phyloP scores from a whole-genome alignment of 345 rosid genomes.

The Heritiera fomes region DNA sequence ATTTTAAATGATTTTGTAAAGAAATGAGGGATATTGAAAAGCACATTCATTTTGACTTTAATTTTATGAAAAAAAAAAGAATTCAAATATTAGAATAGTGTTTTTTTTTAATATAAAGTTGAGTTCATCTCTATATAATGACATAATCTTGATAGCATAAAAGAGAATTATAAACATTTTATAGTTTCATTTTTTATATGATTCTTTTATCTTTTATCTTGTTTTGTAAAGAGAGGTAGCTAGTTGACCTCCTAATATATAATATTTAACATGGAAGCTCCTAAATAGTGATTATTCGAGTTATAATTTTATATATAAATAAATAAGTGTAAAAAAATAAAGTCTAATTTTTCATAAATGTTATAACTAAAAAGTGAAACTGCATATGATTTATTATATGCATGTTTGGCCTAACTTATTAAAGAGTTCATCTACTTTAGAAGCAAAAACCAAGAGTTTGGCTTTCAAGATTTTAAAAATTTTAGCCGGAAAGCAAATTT shows the following conservation, averaged over 20 bases:
- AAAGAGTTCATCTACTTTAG: no score
- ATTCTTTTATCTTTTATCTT: neutral
- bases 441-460: no score
- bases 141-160: no score
- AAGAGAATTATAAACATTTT: no score
- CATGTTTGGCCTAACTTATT: no score
- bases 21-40: constrained; percentile 1
- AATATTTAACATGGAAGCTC: no score
- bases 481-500: no score
- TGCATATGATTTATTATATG: neutral
- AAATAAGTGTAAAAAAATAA: neutral
- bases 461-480: no score
- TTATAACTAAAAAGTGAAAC: no score
- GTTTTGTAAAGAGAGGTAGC: no score
- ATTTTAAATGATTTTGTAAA: neutral
- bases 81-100: no score
- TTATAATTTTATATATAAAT: neutral
- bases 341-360: neutral
- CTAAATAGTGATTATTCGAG: neutral
- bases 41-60: constrained; percentile 9
- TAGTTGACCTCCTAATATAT: neutral
- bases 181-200: neutral
- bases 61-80: neutral
- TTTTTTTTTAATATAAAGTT: neutral
- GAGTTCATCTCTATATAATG: no score